These are phyloP conservation scores for Myxozyma neglecta DNA, from an alignment of 805 yeast species.

Conservation along the genomic window DNA sequence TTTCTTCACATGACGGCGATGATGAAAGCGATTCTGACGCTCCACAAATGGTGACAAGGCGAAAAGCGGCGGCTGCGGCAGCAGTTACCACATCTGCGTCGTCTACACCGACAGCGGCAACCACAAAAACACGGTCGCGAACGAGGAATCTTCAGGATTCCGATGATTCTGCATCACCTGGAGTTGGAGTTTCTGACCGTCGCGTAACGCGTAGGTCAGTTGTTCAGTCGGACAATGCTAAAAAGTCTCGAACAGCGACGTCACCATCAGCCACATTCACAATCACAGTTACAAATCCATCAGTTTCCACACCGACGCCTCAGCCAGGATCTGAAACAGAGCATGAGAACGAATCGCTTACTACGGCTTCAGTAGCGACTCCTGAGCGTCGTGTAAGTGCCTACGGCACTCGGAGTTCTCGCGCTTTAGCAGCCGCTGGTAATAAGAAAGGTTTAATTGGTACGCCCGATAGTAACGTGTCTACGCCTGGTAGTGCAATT, in stretches of 20 bases:
- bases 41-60: neutral
- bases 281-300: no score
- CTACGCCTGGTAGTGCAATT: neutral
- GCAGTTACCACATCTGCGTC: neutral
- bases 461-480: neutral
- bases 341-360: no score
- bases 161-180: neutral
- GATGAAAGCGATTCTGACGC: neutral
- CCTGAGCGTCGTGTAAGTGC: slow-evolving; percentile 1
- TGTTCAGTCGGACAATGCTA: neutral
- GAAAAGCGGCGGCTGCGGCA: neutral
- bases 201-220: slow-evolving; percentile 11
- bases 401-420: slow-evolving; percentile 4
- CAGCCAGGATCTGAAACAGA: no score
- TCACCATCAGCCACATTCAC: no score
- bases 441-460: neutral
- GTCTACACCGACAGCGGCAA: neutral
- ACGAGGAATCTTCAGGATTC: neutral
- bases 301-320: no score
- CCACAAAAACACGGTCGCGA: neutral
- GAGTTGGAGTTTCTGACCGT: neutral
- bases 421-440: neutral
- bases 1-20: neutral
- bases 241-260: no score
- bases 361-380: neutral